Base-by-base conservation (phyloP, 306 rosid species). In the Hylodesmum podocarpum region DNA sequence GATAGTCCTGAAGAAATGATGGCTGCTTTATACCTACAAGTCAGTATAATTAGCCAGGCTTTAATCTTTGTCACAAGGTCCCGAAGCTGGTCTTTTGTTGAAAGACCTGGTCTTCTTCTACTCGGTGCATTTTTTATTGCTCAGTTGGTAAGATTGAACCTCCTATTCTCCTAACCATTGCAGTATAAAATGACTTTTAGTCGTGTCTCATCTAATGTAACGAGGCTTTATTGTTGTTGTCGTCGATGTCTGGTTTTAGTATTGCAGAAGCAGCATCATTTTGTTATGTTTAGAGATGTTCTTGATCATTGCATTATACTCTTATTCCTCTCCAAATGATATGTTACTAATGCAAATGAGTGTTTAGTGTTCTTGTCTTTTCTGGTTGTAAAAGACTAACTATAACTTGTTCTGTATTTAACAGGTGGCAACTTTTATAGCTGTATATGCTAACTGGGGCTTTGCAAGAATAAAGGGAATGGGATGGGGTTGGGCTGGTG, bases 401-500 rank as follows among this genome's bases (percentile, higher is more conserved):
- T 31, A 44, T 46, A 36, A 40, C 13, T 50, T 27, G 51, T 77
- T 62, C 6, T 72, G 58, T 70, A 40, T 55, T 70, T 75, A 37
- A 21, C 89, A 95, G 98, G 73, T 92, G 2, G 97, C 98, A 62
- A 95, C 98, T 21, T 8, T 90, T 28, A 78, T 95, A 83, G 92
- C 98, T n/a, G 98, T 95, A 25, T 92, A 95, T 85, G 97, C 97
- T 22, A 50, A 83, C 27, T 90, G 96, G 97, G 82, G 28, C 13
- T 95, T 95, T 53, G 97, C 98, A n/a, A 87, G 89, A 59, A 95
- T 92, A 12, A 19, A 89, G 31, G 98, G 97, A 70, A 46, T 67
- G 66, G 98, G 98, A 73, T 95, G 97, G 98, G 97, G 98, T 36
- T 95, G 98, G 98, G 98, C 98, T 53, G 98, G 97, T 74, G 94